These are phyloP conservation scores for Scleroderma bovista DNA, from an alignment of 768 basidiomycete species.

Conservation along the genomic window DNA sequence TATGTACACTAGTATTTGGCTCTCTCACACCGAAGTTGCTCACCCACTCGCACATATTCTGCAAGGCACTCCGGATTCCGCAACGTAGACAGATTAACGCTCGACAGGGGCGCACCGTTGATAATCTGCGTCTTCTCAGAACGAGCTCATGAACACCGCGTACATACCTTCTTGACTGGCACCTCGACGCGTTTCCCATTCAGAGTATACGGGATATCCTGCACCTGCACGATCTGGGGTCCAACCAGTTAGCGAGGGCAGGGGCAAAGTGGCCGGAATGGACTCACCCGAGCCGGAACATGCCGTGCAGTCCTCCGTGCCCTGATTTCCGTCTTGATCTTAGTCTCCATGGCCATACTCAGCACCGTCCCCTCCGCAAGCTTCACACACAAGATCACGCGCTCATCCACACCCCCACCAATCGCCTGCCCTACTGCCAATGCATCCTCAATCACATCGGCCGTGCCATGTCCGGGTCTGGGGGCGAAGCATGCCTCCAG, in stretches of 20 bases:
- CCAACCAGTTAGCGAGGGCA: conserved; percentile 15
- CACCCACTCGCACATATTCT: conserved; percentile 54
- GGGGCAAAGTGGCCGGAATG: not conserved
- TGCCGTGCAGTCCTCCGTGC: conserved; percentile 63
- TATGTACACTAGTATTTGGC: no score
- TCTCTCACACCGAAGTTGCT: conserved; percentile 40
- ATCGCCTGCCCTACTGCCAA: conserved; percentile 69
- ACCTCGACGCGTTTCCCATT: conserved; percentile 82
- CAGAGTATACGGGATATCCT: conserved; percentile 72
- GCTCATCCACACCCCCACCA: conserved; percentile 61
- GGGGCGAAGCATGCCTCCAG: conserved; percentile 57
- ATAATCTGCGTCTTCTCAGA: conserved; percentile 47
- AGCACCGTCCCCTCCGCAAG: conserved; percentile 46
- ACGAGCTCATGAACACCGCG: conserved; percentile 2
- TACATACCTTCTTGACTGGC: conserved; percentile 58
- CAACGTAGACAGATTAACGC: conserved; percentile 67
- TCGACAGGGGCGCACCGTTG: conserved; percentile 66
- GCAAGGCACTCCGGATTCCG: conserved; percentile 67
- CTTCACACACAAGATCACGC: conserved; percentile 73
- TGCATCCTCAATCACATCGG: conserved; percentile 47
- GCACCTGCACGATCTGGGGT: conserved; percentile 59
- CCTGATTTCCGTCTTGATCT: conserved; percentile 59
- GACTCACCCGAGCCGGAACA: conserved; percentile 66
- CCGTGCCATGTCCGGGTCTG: conserved; percentile 21
- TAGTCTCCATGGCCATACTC: conserved; percentile 45